Base-by-base conservation (phyloP, 192 early-diverging fungal species). In the Backusella tuberculispora region DNA sequence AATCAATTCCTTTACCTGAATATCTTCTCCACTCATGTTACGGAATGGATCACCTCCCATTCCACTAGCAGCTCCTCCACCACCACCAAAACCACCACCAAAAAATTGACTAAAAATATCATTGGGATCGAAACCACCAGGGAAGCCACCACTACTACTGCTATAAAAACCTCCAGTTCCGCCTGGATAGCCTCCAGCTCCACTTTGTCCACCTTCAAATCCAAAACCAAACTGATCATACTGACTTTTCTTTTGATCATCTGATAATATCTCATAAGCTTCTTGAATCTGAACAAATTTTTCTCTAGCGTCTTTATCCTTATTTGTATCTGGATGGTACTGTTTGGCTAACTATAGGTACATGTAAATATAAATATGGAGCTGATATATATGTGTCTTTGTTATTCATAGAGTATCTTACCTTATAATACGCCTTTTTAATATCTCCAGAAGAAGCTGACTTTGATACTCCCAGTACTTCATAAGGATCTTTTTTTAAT, bases 321-420 rank as follows among this genome's bases (percentile, higher is more conserved):
- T 98, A 90, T 96, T 98, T 15, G 98, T 97, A 77, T 99, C 98
- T 1, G 98, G 98, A 81, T 99, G 98, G 82, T 92, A 98, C 81
- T 98, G 90, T 83, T 98, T 97, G 34, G 98, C 98, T 63, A 98
- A 86, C 89, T 93, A 79, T 7, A 64, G 2, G 21, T 56, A 9
- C 8, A 17, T 12, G 15, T 48, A 14, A 26, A 34, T 7, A 63
- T n/a, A n/a, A n/a, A n/a, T 0, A 63, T 13, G 6, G 5, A 71
- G 17, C 5, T 46, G 8, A 21, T 6, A 43, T 73, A 1, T 42
- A 21, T 26, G 2, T 34, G 2, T 34, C 29, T 34, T 34, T 34
- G 29, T 34, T 34, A 34, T 34, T 34, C 29, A 34, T 34, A 34
- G 17, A 43, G 17, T 68, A 4, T 19, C 17, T 46, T 72, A 63